phyloP scores from a whole-genome alignment of 495 filamentous ascomycete species.

The Talaromyces wortmannii region DNA sequence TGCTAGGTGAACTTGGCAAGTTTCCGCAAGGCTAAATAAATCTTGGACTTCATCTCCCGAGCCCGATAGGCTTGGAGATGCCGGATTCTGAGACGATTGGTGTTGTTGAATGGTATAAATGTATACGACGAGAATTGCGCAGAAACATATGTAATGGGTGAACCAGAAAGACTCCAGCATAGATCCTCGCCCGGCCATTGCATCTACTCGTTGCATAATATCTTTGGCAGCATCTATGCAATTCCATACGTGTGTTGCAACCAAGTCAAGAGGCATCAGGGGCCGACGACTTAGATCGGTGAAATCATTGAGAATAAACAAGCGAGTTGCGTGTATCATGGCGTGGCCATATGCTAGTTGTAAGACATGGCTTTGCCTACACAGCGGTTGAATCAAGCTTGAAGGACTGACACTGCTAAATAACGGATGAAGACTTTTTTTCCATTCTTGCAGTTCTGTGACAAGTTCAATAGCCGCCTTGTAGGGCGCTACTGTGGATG shows the following conservation, averaged over 20 bases:
- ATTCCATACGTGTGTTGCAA: constrained; percentile 29
- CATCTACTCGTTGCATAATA: constrained; percentile 29
- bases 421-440: constrained; percentile 33
- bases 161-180: constrained; percentile 43
- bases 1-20: constrained; percentile 40
- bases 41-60: constrained; percentile 15
- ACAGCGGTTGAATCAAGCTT: constrained; percentile 43
- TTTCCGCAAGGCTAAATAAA: constrained; percentile 35
- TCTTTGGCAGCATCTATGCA: constrained; percentile 39
- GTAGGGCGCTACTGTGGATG: constrained; percentile 28
- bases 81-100: constrained; percentile 18
- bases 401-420: constrained; percentile 38
- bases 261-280: constrained; percentile 19
- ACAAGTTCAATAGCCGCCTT: constrained; percentile 32
- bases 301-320: constrained; percentile 47
- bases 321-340: constrained; percentile 49
- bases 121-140: constrained; percentile 46
- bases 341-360: constrained; percentile 46
- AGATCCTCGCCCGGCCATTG: constrained; percentile 28
- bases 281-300: constrained; percentile 33
- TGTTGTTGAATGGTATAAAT: constrained; percentile 48
- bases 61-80: constrained; percentile 11
- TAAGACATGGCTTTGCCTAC: constrained; percentile 47
- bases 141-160: constrained; percentile 48
- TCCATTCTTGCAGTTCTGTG: constrained; percentile 28